Conservation (phyloP, 495 filamentous ascomycete genomes). For the Neurospora tetraspora region DNA sequence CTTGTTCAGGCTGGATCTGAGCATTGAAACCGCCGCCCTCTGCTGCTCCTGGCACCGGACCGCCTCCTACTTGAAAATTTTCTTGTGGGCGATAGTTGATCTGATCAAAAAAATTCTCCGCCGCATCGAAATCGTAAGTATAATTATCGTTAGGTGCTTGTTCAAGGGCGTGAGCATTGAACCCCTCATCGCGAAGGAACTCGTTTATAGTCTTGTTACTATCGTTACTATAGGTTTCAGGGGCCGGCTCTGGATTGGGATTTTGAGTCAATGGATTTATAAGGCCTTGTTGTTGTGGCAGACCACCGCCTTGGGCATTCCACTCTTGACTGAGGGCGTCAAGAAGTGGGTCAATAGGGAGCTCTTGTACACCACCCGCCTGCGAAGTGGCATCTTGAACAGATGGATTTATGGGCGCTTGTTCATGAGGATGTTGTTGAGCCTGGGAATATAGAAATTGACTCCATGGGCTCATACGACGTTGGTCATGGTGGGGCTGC, state of each 20-base stretch:
- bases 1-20: neutral
- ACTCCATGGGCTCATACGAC: neutral
- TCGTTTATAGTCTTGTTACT: neutral
- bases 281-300: neutral
- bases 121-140: neutral
- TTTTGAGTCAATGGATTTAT: neutral
- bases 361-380: neutral
- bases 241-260: neutral
- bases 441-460: neutral
- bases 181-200: neutral
- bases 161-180: neutral
- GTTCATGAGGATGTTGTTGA: neutral
- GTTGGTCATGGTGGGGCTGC: neutral
- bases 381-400: neutral
- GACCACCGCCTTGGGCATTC: neutral
- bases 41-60: neutral
- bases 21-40: neutral
- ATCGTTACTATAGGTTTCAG: neutral
- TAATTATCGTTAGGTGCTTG: neutral
- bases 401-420: neutral
- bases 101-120: neutral
- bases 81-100: neutral
- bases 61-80: neutral
- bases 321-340: neutral
- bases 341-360: neutral